Evolutionary conservation across 371 early-diverging fungal genomes (phyloP), one percentile per base, ranked within the genome.

Genomic region (Syncephalis plumigaleata): DNA sequence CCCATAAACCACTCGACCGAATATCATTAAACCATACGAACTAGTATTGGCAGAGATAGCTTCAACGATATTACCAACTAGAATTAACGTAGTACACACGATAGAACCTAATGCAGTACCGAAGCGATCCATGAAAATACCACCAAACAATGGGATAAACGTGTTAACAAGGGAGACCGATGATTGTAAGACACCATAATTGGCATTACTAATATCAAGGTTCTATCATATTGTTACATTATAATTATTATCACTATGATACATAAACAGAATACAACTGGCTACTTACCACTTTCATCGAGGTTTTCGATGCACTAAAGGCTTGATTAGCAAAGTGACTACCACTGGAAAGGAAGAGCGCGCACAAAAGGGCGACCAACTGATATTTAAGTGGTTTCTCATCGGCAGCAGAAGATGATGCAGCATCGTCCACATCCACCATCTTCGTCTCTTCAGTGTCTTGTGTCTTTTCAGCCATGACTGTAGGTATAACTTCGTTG

Each of bases 121-220:
- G 44, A 55, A 50, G 23, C 27, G 22, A 45, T 56, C 53, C 46
- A 56, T 52, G 11, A 53, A 44, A 0, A 56, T 27, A 21, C 55
- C 56, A 40, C 70, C 71, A 1, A 63, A 51, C 27, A 70, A 61
- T 15, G 71, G 73, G 39, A 73, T 60, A 36, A 70, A 54, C 0
- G 73, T 73, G 45, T 70, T 70, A 42, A 73, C 63, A 22, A 70
- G 65, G 9, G 65, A 63, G 0, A 72, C 63, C 3, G 67, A 49
- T 15, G 70, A 60, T 25, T 65, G 61, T 16, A 70, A 48, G 1
- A 69, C 67, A 45, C 73, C 73, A 50, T 69, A 73, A 37, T 65
- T 57, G 1, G 72, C 67, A 44, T 72, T 72, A 9, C 56, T 51
- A 36, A 69, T 62, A 11, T 31, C 39, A 1, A 70, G 53, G 16